Evolutionary conservation across 1,284 basidiomycete species (phyloP), one percentile per base, ranked within the genome.

Genomic region (Puccinia sorghi): DNA sequence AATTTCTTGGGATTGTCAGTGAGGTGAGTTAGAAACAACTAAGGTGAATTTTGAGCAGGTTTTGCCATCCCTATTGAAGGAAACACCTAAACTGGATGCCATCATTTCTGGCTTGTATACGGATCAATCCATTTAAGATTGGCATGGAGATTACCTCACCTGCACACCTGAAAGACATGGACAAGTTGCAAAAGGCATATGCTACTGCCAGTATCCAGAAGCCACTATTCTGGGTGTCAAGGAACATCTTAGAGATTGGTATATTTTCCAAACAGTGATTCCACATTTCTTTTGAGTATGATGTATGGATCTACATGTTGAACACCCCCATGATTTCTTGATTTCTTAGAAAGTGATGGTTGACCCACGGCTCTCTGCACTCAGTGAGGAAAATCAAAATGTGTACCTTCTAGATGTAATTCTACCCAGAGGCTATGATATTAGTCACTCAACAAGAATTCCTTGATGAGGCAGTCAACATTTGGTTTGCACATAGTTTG

Each of bases 381-480:
- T 56, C 8, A 27, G 7, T 56, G 20, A 56, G 25, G 54, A 56
- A 20, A 8, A 56, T 8, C 7, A 56, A 56, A 56, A n/a, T 6
- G 17, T 27, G 17, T 56, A 56, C 25, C 54, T 56, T 56, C 54
- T 8, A 8, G 54, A 17, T n/a, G 54, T 27, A 6, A 27, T 56
- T 8, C 8, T 56, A n/a, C n/a, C 54, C 54, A 27, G 54, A 56
- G 54, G 54, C 54, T 8, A 56, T 56, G 7, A 56, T 56, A 56
- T 56, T 56, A 56, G 20, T 56, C 6, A 56, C 54, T 56, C 54
- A 56, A 56, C 54, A 56, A 56, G 17, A n/a, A 7, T 56, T 56
- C 25, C 20, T 56, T 20, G 54, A 56, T 56, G 8, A 56, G 54
- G 7, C 54, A 27, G 8, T 20, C 8, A 8, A 27, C 54, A 56